Base-by-base conservation (phyloP, 129 eudicot genomes). In the Arctium lappa region DNA sequence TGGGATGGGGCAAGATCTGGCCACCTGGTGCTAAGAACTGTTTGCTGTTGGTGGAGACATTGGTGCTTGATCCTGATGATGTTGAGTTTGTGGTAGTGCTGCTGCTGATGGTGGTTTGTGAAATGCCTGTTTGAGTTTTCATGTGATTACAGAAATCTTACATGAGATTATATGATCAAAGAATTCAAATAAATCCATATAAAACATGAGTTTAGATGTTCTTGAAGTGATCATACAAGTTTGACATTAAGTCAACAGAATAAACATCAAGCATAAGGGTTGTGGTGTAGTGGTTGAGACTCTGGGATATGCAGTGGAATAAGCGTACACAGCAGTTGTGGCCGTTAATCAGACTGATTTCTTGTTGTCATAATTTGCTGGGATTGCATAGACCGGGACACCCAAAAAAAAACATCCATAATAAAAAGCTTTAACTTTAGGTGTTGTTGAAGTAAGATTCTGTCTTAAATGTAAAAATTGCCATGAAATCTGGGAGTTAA, bases 1-100 rank as follows among this genome's bases (percentile, higher is more conserved):
- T 87, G 32, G 92, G 90, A 66, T 82, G 83, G 9, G 90, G 87
- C 72, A 89, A 80, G 10, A 87, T 81, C 78, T 37, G 85, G 40
- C 92, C 92, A 36, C 78, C 87, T 11, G 90, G 87, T 2, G 31
- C 79, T 29, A 13, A 89, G 33, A 87, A 89, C 50, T 62, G 88
- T 79, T 87, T 84, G 75, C 32, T 81, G 60, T 83, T 71, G 36
- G 36, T 33, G 16, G 86, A 86, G 39, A 63, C 32, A 42, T 78
- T 78, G 80, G 66, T 80, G 69, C 88, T 84, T 44, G 72, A 34
- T 74, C 85, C 85, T 36, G 92, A 76, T 40, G 90, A 81, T 83
- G 88, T 66, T 78, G 90, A 84, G 62, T 80, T 46, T 79, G 84
- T 65, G 8, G 83, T 84, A 15, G 88, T 81, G 74, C 83, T 83